These are phyloP conservation scores for Backusella macrospora DNA, from an alignment of 192 early-diverging fungal species.

Conservation along the genomic window DNA sequence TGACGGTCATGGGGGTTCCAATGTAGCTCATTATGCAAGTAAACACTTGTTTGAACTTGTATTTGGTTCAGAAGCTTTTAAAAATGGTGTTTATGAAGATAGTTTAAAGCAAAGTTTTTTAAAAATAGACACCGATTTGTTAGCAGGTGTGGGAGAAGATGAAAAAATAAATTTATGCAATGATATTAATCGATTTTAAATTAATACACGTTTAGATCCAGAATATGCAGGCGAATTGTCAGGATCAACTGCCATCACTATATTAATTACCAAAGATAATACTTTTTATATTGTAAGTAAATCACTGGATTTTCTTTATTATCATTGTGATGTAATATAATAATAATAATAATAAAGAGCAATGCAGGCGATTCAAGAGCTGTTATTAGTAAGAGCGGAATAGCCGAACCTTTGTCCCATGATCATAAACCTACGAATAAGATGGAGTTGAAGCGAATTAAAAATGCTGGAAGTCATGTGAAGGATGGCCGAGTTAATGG, in stretches of 20 bases:
- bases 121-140: conserved; percentile 72
- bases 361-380: conserved; percentile 96
- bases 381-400: conserved; percentile 72
- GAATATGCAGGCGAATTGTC: conserved; percentile 60
- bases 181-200: background rate
- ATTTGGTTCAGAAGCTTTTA: conserved; percentile 63
- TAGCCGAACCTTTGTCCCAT: conserved; percentile 70
- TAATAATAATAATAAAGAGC: conserved; percentile 46
- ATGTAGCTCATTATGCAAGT: conserved; percentile 84
- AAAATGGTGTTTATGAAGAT: conserved; percentile 61
- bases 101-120: conserved; percentile 86
- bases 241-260: conserved; percentile 88
- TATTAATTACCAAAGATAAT: conserved; percentile 19
- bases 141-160: conserved; percentile 57
- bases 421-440: conserved; percentile 95
- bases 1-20: conserved; percentile 88
- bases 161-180: background rate
- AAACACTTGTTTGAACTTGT: conserved; percentile 74
- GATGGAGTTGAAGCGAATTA: conserved; percentile 81
- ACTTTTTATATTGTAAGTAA: conserved; percentile 21
- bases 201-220: conserved; percentile 8
- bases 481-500: conserved; percentile 97
- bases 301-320: background rate
- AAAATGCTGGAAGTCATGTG: conserved; percentile 90
- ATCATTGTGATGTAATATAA: background rate